Evolutionary conservation across 2,329 filamentous ascomycete genomes (phyloP), one percentile per base, ranked within the genome.

Genomic region (Fusarium verticillioides): DNA sequence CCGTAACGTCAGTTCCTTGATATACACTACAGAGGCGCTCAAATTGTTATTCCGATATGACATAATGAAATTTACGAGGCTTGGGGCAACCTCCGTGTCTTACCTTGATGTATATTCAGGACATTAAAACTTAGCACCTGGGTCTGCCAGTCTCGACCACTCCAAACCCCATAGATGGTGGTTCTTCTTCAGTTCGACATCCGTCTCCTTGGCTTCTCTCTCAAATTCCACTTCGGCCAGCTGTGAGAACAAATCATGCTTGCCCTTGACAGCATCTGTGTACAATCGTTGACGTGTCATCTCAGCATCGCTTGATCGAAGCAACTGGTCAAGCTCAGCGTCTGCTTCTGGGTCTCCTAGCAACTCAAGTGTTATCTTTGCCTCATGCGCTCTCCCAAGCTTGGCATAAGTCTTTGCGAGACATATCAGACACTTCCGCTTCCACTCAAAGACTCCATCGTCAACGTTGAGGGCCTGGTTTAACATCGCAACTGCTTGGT

Each of bases 71-170:
- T 36, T 54, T n/a, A 26, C 18, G 16, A 40, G 50, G 23, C 34
- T 28, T 28, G 15, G 23, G 12, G 23, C 19, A 28, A 28, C 23
- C 34, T 54, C 50, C 5, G 13, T 16, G 34, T 28, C 19, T 28
- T 54, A 9, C 15, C 50, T 28, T 28, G 13, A 12, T 19, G n/a
- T 28, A 19, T 34, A 19, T 37, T 8, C 18, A 32, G 42, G 10
- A 26, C 16, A 34, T 77, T 57, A 82, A 46, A 75, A 73, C 50
- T 70, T 69, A 18, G 53, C 73, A 16, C 63, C 71, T 7, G 53
- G 43, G 53, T 82, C 75, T 7, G 78, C 80, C 43, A 83, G 60
- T 23, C 76, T 77, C n/a, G 79, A 75, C 78, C 81, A 82, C 69
- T 83, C 81, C 73, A 77, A 69, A 16, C 79, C 81, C 81, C 80